Evolutionary conservation across 345 rosid species (phyloP).

Genomic region (Garcia nutans): DNA sequence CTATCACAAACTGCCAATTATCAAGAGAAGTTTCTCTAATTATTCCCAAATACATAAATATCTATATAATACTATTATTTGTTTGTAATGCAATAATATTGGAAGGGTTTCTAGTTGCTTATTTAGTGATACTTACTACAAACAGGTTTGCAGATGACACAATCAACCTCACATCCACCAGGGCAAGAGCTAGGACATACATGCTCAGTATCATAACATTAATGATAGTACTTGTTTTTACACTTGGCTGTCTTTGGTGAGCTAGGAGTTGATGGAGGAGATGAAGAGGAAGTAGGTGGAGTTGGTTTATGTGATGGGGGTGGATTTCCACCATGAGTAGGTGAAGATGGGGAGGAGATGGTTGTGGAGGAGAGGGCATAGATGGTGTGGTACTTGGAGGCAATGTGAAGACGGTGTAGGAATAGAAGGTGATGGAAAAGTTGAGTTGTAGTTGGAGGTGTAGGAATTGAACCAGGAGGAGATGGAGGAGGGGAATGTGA

Average conservation of each 20-base stretch:
- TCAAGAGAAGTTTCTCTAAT: not conserved
- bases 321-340: not conserved
- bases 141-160: conserved; percentile 31
- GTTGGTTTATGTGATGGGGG: not conserved
- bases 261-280: not conserved
- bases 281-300: too few species aligned
- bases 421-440: not conserved
- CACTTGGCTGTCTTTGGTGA: conserved; percentile 14
- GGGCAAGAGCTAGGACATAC: conserved; percentile 26
- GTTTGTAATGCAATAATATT: not conserved
- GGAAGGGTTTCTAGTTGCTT: too few species aligned
- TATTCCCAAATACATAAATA: too few species aligned
- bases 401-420: not conserved
- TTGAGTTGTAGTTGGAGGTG: not conserved
- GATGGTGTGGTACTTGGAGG: conserved; percentile 2
- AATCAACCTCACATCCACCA: conserved; percentile 24
- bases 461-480: not conserved
- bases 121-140: conserved; percentile 24
- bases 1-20: conserved; percentile 6
- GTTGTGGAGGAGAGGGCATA: not conserved
- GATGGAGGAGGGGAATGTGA: not conserved
- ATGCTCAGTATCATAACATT: conserved; percentile 21
- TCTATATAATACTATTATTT: too few species aligned
- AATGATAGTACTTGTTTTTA: conserved; percentile 17
- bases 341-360: not conserved